These are phyloP conservation scores for Fusarium sp. DNA, from an alignment of 2,329 filamentous ascomycete species.

Conservation along the genomic window DNA sequence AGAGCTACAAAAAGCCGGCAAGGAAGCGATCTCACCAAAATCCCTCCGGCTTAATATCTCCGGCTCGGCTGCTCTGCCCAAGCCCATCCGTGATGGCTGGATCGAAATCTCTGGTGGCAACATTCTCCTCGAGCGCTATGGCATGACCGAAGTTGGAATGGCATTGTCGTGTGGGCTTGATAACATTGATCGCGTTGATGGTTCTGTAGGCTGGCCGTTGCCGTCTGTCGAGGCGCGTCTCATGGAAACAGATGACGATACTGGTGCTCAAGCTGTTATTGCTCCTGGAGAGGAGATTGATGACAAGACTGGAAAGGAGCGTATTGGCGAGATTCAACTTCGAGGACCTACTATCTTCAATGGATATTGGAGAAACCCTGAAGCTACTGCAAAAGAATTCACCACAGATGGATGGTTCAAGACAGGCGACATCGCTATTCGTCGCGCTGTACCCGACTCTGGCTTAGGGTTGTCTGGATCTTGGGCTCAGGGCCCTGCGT, in stretches of 20 bases:
- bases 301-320: conserved; percentile 62
- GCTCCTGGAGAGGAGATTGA: conserved; percentile 67
- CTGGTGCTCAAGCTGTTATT: conserved; percentile 69
- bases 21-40: conserved; percentile 76
- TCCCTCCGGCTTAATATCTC: conserved; percentile 92
- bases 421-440: conserved; percentile 10
- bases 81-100: conserved; percentile 89
- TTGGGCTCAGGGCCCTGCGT: conserved; percentile 76
- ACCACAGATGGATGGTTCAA: conserved; percentile 16
- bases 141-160: conserved; percentile 99
- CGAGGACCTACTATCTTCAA: conserved; percentile 1
- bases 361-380: conserved; percentile 8
- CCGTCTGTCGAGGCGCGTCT: conserved; percentile 88
- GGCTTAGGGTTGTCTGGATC: conserved; percentile 54
- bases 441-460: conserved; percentile 53
- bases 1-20: conserved; percentile 72
- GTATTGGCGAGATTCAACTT: conserved; percentile 82
- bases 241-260: conserved; percentile 76
- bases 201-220: conserved; percentile 92
- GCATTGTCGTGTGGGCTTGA: conserved; percentile 91
- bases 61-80: conserved; percentile 91
- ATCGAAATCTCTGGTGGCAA: conserved; percentile 80
- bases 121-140: conserved; percentile 93
- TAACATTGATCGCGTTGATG: conserved; percentile 82
- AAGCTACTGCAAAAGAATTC: conserved; percentile 7